phyloP scores from a whole-genome alignment of 257 asterid genomes.

The Solanum bukasovii region DNA sequence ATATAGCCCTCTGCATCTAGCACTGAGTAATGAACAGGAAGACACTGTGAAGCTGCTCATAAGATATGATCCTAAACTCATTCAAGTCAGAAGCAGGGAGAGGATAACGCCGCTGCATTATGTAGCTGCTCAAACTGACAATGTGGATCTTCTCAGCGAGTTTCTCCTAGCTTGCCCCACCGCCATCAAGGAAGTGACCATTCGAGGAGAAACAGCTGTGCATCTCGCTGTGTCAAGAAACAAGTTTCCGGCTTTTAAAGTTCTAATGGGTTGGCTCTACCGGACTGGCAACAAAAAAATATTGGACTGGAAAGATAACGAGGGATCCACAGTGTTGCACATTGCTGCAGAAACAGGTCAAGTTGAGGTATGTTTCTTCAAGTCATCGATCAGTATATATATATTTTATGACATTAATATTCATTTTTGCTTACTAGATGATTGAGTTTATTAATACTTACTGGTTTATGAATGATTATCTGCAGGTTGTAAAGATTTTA shows the following conservation, averaged over 20 bases:
- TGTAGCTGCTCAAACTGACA: neutral
- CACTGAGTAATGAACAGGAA: neutral
- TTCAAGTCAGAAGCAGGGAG: conserved; percentile 2
- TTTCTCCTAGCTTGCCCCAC: neutral
- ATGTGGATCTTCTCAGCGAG: neutral
- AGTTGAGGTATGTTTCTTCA: neutral
- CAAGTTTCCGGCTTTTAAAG: neutral
- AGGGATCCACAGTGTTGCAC: conserved; percentile 4
- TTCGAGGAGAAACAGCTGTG: neutral
- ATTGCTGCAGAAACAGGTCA: conserved; percentile 6
- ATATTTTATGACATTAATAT: neutral
- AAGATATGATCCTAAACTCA: neutral
- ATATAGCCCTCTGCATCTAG: conserved; percentile 5
- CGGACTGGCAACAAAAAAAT: neutral
- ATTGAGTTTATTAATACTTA: neutral
- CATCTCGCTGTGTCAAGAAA: conserved; percentile 7
- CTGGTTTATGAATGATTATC: neutral
- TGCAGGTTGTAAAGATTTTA: conserved; percentile 1
- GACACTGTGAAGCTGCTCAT: conserved; percentile 2
- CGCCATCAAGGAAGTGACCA: conserved; percentile 6
- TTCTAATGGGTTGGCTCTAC: conserved; percentile 10
- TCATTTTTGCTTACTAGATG: neutral
- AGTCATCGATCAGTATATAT: too few relatives aligned
- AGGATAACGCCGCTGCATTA: conserved; percentile 3
- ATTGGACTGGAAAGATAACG: neutral